Evolutionary conservation across 345 rosid genomes (phyloP).

Genomic region (Brassica rapa): DNA sequence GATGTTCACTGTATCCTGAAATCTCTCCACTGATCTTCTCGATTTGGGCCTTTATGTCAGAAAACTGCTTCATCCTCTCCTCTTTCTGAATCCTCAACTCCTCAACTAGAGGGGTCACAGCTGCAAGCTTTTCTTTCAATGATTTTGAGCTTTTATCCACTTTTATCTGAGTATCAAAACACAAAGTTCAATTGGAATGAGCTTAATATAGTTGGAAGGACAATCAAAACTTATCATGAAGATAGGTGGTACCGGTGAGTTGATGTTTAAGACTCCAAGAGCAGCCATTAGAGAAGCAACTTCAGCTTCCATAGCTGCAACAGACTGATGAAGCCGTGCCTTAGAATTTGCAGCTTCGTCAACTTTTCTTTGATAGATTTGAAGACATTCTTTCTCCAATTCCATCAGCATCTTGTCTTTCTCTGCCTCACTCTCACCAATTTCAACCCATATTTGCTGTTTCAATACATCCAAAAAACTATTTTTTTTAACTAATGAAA

Average conservation of each 20-base stretch:
- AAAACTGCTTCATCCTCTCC: constrained; percentile 75
- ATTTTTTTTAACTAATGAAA: not conserved
- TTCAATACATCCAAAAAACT: constrained; percentile 23
- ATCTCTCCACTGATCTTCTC: constrained; percentile 85
- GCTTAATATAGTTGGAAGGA: not conserved
- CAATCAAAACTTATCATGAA: not conserved
- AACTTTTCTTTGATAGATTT: constrained; percentile 86
- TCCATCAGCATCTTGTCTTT: constrained; percentile 84
- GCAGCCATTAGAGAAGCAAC: constrained; percentile 88
- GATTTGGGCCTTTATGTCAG: constrained; percentile 68
- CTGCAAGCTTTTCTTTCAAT: constrained; percentile 77
- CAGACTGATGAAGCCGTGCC: constrained; percentile 87
- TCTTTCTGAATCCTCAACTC: constrained; percentile 77
- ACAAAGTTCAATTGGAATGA: not conserved
- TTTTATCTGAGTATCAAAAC: constrained; percentile 48
- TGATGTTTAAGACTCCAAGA: constrained; percentile 74
- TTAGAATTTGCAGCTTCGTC: constrained; percentile 90
- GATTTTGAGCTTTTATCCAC: constrained; percentile 58
- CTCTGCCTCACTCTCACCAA: constrained; percentile 86
- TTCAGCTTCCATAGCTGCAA: constrained; percentile 94
- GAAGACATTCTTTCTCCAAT: constrained; percentile 88
- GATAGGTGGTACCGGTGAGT: constrained; percentile 55
- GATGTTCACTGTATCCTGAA: constrained; percentile 58
- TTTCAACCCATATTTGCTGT: constrained; percentile 98
- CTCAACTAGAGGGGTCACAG: constrained; percentile 73